phyloP scores from a whole-genome alignment of 163 green algal species.

The Trebouxia gelatinosa region DNA sequence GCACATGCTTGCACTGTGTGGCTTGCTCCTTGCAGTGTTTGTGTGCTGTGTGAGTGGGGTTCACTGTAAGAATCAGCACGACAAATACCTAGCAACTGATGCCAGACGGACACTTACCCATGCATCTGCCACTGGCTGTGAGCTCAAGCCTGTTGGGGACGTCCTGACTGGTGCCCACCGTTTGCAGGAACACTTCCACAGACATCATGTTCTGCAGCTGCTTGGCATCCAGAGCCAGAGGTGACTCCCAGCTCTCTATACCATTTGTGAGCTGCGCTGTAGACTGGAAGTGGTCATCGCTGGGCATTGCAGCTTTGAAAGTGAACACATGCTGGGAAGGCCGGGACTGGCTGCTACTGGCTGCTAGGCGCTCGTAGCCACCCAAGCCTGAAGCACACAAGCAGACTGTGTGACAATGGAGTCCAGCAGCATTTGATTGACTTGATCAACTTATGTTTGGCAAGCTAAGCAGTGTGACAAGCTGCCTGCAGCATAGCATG shows the following conservation, averaged over 20 bases:
- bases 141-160: neutral
- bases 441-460: too few species aligned
- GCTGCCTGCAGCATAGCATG: too few species aligned
- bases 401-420: neutral
- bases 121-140: neutral
- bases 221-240: neutral
- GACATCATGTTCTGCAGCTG: slow-evolving; percentile 19
- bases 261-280: slow-evolving; percentile 18
- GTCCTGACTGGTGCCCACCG: neutral
- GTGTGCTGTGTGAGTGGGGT: too few species aligned
- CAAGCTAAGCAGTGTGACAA: too few species aligned
- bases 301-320: slow-evolving; percentile 8
- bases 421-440: too few species aligned
- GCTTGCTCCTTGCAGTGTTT: too few species aligned
- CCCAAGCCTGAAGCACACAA: neutral
- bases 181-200: slow-evolving; percentile 20
- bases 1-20: too few species aligned
- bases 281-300: neutral
- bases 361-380: slow-evolving; percentile 11
- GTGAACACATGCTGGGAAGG: slow-evolving; percentile 17
- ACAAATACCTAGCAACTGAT: too few species aligned
- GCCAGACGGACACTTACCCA: slow-evolving; percentile 41
- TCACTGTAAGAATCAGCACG: too few species aligned
- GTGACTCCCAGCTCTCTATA: neutral
- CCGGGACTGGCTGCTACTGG: neutral